Percentiles rank a stretch among this genome's conserved stretches.
phyloP scores from a whole-genome alignment of 257 asterid species.

The Fraxinus quadrangulata region DNA sequence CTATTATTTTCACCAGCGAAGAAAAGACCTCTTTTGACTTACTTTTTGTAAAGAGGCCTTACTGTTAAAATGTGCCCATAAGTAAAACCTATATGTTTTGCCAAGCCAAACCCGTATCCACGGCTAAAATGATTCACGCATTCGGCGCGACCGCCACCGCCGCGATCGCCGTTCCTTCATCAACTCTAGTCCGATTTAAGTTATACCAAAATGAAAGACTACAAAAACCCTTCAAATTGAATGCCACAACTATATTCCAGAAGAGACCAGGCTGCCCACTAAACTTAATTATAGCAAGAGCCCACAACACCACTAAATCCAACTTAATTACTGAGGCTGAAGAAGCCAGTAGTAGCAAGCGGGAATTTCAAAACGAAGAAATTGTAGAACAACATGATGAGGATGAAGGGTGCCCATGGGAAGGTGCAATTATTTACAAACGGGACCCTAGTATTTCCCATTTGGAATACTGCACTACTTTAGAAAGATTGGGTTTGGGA shows the following conservation, averaged over 20 bases:
- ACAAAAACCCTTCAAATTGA: conserved; percentile 23
- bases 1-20: no score
- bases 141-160: conserved; percentile 21
- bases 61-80: no score
- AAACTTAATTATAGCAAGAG: conserved; percentile 24
- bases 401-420: conserved; percentile 71
- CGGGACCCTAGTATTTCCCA: conserved; percentile 65
- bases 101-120: neutral
- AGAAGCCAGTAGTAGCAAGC: conserved; percentile 11
- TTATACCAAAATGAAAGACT: conserved; percentile 13
- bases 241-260: conserved; percentile 12
- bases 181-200: conserved; percentile 26
- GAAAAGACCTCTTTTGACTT: no score
- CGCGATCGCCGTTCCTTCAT: conserved; percentile 22
- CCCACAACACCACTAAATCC: conserved; percentile 24
- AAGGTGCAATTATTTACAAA: conserved; percentile 65
- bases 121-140: conserved; percentile 38
- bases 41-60: no score
- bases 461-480: conserved; percentile 80
- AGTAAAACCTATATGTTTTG: neutral
- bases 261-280: conserved; percentile 27
- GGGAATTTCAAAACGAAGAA: conserved; percentile 36
- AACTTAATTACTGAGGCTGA: conserved; percentile 24
- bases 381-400: conserved; percentile 30
- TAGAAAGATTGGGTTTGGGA: conserved; percentile 78